phyloP scores from a whole-genome alignment of 177 flowering plant genomes.

The Telopea speciosissima region DNA sequence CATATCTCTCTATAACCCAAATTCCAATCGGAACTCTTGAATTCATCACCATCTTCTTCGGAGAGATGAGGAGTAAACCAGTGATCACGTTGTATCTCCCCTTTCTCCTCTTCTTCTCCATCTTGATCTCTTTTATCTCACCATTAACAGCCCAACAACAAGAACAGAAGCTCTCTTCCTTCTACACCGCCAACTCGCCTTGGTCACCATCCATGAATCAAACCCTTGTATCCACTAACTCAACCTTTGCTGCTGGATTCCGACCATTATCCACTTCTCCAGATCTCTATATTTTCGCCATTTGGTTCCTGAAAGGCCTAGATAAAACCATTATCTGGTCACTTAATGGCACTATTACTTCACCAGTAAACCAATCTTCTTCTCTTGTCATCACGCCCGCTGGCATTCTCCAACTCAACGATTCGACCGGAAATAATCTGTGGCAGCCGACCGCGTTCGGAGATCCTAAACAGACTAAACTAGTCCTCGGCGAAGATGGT shows the following conservation, averaged over 20 bases:
- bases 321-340: constrained; percentile 45
- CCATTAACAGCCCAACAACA: constrained; percentile 17
- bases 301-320: constrained; percentile 41
- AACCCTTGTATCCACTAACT: constrained; percentile 48
- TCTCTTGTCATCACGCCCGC: constrained; percentile 15
- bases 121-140: constrained; percentile 14
- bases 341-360: constrained; percentile 16
- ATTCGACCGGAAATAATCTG: constrained; percentile 16
- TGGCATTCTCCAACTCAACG: constrained; percentile 27
- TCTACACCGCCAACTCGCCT: constrained; percentile 42
- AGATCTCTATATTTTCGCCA: constrained; percentile 40
- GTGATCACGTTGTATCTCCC: constrained; percentile 3
- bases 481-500: constrained; percentile 32
- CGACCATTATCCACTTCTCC: constrained; percentile 20
- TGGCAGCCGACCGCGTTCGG: constrained; percentile 16
- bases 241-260: constrained; percentile 69
- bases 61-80: background rate
- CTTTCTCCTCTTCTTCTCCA: constrained; percentile 12
- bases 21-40: too few relatives aligned
- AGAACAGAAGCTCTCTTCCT: constrained; percentile 19
- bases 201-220: constrained; percentile 47
- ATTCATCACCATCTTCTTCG: too few relatives aligned
- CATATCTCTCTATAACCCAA: too few relatives aligned
- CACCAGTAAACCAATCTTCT: constrained; percentile 22
- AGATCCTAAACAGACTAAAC: constrained; percentile 13